Percentiles rank a stretch among this genome's conserved stretches.
Evolutionary conservation across 371 early-diverging fungal genomes (phyloP).

Genomic region (Lichtheimia hyalospora): DNA sequence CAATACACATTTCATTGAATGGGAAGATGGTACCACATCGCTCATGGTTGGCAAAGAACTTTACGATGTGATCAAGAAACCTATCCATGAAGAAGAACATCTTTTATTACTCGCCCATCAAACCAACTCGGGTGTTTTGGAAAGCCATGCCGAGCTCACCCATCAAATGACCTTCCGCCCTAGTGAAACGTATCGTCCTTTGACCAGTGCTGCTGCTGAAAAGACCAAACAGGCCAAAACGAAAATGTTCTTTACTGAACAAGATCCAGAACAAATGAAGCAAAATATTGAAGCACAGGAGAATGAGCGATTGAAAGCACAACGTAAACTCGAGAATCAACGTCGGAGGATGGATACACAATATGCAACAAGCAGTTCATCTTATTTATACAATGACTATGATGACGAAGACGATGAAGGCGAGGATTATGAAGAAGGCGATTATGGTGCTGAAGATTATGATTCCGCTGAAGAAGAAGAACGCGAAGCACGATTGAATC

Average conservation of each 20-base stretch:
- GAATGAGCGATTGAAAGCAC: constrained; percentile 46
- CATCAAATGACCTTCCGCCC: constrained; percentile 75
- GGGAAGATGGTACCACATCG: constrained; percentile 81
- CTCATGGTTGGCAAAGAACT: constrained; percentile 76
- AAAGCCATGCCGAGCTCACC: constrained; percentile 67
- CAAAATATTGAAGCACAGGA: constrained; percentile 41
- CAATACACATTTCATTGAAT: constrained; percentile 78
- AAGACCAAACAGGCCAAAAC: constrained; percentile 66
- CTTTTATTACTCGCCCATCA: constrained; percentile 71
- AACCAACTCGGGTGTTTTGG: constrained; percentile 60
- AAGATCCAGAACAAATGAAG: constrained; percentile 54
- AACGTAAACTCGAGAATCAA: constrained; percentile 41
- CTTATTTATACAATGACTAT: constrained; percentile 19
- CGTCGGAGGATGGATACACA: constrained; percentile 39
- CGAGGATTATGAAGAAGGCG: constrained; percentile 33
- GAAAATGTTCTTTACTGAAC: constrained; percentile 64
- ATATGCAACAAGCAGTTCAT: constrained; percentile 37
- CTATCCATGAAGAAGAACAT: constrained; percentile 54
- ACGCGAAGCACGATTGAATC: constrained; percentile 3
- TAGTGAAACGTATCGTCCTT: constrained; percentile 62
- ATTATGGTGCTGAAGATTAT: constrained; percentile 18
- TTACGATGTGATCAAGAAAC: constrained; percentile 66
- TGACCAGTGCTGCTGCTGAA: constrained; percentile 67
- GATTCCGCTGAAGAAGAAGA: constrained; percentile 15
- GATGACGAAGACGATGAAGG: constrained; percentile 44